phyloP scores from a whole-genome alignment of 176 grass and related monocot species.

The Aechmea fasciata region DNA sequence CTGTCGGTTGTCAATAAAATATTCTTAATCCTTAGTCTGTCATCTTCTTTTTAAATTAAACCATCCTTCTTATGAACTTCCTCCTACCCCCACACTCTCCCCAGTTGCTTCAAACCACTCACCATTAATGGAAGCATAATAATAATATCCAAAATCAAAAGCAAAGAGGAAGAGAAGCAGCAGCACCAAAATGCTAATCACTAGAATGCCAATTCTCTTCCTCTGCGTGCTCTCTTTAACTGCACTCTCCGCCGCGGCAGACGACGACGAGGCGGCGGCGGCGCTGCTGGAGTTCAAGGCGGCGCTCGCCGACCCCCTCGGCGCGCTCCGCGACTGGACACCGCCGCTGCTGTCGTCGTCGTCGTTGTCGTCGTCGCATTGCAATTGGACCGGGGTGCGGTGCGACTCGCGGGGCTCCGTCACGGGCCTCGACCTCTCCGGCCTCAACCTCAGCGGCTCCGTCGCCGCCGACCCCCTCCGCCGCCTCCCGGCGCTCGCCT shows the following conservation, averaged over 20 bases:
- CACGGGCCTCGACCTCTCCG: slow-evolving; percentile 57
- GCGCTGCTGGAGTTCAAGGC: slow-evolving; percentile 57
- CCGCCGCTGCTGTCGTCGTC: slow-evolving; percentile 1
- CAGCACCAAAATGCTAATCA: slow-evolving; percentile 20
- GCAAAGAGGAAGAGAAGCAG: slow-evolving; percentile 16
- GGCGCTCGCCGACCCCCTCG: slow-evolving; percentile 50
- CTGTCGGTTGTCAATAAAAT: too few relatives aligned
- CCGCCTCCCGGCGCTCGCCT: slow-evolving; percentile 42
- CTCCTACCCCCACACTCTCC: slow-evolving; percentile 10
- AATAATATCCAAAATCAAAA: background rate
- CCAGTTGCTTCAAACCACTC: background rate
- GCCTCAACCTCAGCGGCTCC: slow-evolving; percentile 61
- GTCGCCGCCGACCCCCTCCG: slow-evolving; percentile 44
- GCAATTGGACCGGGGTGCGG: slow-evolving; percentile 61
- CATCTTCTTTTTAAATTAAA: background rate
- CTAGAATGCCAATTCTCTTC: slow-evolving; percentile 32
- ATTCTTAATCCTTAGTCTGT: background rate
- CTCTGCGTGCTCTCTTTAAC: slow-evolving; percentile 32
- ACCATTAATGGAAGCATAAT: background rate
- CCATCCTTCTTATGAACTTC: slow-evolving; percentile 16
- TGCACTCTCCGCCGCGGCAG: slow-evolving; percentile 20
- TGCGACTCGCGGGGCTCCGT: slow-evolving; percentile 55
- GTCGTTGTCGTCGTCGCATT: slow-evolving; percentile 20
- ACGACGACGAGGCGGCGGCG: slow-evolving; percentile 28
- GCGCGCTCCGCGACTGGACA: slow-evolving; percentile 42